phyloP scores from a whole-genome alignment of 495 filamentous ascomycete species.

The Penicillium egyptiacum region DNA sequence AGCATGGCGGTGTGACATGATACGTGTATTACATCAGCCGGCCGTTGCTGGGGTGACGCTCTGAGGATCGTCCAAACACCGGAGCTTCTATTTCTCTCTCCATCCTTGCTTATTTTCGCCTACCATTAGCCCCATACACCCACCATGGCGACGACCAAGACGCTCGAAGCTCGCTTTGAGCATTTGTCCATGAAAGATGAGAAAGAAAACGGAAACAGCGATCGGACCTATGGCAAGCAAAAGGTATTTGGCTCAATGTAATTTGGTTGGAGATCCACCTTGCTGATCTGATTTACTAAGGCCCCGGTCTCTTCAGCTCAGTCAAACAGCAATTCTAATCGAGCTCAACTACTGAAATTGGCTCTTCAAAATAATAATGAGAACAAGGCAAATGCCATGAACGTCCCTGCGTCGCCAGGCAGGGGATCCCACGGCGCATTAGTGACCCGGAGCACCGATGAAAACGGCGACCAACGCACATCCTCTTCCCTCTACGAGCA shows the following conservation, averaged over 20 bases:
- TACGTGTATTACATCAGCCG: conserved; percentile 1
- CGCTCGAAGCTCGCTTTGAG: conserved; percentile 78
- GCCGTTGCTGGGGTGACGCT: conserved; percentile 42
- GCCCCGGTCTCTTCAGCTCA: conserved; percentile 51
- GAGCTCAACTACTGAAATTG: conserved; percentile 74
- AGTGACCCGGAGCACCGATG: conserved; percentile 52
- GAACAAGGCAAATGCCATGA: conserved; percentile 51
- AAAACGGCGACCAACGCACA: conserved; percentile 55
- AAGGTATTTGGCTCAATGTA: conserved; percentile 55
- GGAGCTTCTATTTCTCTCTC: conserved; percentile 17
- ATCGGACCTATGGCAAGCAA: conserved; percentile 57
- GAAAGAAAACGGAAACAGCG: conserved; percentile 57
- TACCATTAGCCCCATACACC: conserved; percentile 10
- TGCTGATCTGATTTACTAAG: conserved; percentile 35
- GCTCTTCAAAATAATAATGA: conserved; percentile 73
- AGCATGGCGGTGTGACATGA: not conserved
- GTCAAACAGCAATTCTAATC: conserved; percentile 59
- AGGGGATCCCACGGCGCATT: conserved; percentile 40
- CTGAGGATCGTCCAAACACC: conserved; percentile 33
- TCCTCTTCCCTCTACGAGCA: conserved; percentile 60
- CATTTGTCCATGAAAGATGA: conserved; percentile 80
- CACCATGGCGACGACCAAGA: conserved; percentile 57
- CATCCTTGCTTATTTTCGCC: conserved; percentile 15
- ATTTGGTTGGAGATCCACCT: conserved; percentile 1
- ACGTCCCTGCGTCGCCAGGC: conserved; percentile 32